These are phyloP conservation scores for Brassica juncea DNA, from an alignment of 345 rosid genomes.

Conservation along the genomic window DNA sequence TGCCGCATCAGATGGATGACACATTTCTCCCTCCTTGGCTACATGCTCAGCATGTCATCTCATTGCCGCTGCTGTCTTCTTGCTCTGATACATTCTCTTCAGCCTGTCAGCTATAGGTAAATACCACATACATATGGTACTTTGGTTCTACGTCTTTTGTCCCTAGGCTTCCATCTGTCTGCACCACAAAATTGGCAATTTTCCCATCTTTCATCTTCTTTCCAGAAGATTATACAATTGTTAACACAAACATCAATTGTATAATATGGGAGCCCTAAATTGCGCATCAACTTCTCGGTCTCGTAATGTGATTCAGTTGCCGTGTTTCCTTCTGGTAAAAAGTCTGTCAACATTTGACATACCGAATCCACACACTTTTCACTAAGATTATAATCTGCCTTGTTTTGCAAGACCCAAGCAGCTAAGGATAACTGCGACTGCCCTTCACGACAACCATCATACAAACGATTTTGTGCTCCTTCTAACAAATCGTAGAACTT, in stretches of 20 bases:
- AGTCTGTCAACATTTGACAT: not conserved
- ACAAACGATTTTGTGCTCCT: not conserved
- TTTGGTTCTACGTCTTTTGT: not conserved
- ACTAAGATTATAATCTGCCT: not conserved
- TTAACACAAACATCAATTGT: not conserved
- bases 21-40: not conserved
- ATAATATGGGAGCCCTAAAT: not conserved
- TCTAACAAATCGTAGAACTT: not conserved
- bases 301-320: not conserved
- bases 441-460: not conserved
- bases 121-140: not conserved
- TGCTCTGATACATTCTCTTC: not conserved
- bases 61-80: not conserved
- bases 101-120: not conserved
- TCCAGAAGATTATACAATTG: constrained; percentile 1
- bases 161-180: not conserved
- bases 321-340: not conserved
- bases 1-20: not conserved
- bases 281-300: not conserved
- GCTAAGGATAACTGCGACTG: not conserved
- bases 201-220: not conserved
- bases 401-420: not conserved
- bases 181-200: not conserved
- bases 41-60: not conserved
- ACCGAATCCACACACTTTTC: not conserved